Base-by-base conservation (phyloP, 2,329 filamentous ascomycete genomes). In the Penicillium sp. region DNA sequence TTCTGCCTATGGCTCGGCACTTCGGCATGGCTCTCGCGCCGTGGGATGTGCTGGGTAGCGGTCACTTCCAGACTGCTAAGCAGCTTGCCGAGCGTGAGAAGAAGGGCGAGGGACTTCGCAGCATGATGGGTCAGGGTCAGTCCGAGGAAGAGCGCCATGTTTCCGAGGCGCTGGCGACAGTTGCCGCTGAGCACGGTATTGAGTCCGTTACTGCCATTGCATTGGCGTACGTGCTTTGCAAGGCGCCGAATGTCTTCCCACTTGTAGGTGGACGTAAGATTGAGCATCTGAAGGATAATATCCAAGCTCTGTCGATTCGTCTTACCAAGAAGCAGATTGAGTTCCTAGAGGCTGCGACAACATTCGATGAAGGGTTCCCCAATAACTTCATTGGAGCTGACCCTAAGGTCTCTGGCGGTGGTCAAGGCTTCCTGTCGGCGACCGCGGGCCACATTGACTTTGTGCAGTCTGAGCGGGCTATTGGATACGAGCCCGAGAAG, bases 211-310 rank as follows among this genome's bases (percentile, higher is more conserved):
- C 85, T 4, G 81, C 81, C 35, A 74, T 89, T 31, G 88, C 89
- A 8, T 73, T 92, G 23, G 88, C 89, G 2, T 92, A 92, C 66
- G 85, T 91, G 14, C 82, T 89, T 79, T 81, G 85, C 60, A 90
- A 91, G 74, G 77, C 85, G 0, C 83, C 87, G 0, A 85, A 89
- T 64, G 85, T 91, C 12, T 90, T 89, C 67, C 89, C 89, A 1
- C 85, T 92, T 40, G 78, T 90, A 4, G 88, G 89, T 11, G 86
- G 86, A 0, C 81, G 88, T 11, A 90, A 85, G 63, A 71, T 89
- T 9, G 83, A 87, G 48, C 88, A 92, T 67, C 75, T 92, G 40
- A 82, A 86, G 67, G 80, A 79, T 54, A 91, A 90, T 65, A 87
- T 91, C 60, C 82, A 87, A 64, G 86, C 87, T 0, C 76, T 92